phyloP scores from a whole-genome alignment of 164 flowering plant genomes.

The Vitis amurensis region DNA sequence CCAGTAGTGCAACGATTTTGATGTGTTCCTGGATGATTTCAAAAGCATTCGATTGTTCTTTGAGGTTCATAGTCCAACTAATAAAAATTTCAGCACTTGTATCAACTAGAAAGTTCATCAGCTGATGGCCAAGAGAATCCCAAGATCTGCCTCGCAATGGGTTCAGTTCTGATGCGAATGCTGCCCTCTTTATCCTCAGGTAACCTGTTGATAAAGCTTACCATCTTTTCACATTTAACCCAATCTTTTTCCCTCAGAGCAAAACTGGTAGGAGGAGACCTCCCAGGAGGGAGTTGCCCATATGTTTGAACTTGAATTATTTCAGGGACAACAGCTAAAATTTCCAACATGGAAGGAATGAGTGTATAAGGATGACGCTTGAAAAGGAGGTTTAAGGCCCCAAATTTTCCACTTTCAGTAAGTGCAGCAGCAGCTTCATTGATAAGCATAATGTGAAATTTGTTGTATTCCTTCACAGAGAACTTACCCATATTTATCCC shows the following conservation, averaged over 20 bases:
- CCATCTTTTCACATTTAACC: slow-evolving; percentile 69
- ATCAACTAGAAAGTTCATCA: slow-evolving; percentile 62
- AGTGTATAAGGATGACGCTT: slow-evolving; percentile 96
- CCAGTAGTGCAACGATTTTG: no score
- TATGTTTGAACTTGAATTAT: slow-evolving; percentile 84
- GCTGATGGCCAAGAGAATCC: no score
- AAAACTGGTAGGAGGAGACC: slow-evolving; percentile 63
- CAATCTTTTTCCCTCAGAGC: slow-evolving; percentile 82
- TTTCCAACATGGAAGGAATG: slow-evolving; percentile 59
- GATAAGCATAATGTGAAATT: slow-evolving; percentile 65
- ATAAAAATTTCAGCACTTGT: slow-evolving; percentile 26
- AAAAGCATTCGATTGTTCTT: no score
- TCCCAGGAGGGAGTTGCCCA: slow-evolving; percentile 91
- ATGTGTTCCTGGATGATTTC: no score
- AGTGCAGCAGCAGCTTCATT: slow-evolving; percentile 68
- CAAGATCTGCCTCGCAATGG: no score
- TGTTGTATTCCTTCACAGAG: slow-evolving; percentile 72
- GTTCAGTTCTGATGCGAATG: no score
- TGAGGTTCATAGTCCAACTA: no score
- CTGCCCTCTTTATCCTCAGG: no score
- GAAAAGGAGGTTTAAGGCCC: slow-evolving; percentile 89
- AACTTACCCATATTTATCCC: slow-evolving; percentile 99
- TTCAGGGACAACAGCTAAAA: slow-evolving; percentile 87
- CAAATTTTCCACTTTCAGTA: slow-evolving; percentile 93
- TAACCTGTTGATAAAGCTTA: no score